These are phyloP conservation scores for Eimeria sp. DNA, from an alignment of 169 alveolate species.

Conservation along the genomic window DNA sequence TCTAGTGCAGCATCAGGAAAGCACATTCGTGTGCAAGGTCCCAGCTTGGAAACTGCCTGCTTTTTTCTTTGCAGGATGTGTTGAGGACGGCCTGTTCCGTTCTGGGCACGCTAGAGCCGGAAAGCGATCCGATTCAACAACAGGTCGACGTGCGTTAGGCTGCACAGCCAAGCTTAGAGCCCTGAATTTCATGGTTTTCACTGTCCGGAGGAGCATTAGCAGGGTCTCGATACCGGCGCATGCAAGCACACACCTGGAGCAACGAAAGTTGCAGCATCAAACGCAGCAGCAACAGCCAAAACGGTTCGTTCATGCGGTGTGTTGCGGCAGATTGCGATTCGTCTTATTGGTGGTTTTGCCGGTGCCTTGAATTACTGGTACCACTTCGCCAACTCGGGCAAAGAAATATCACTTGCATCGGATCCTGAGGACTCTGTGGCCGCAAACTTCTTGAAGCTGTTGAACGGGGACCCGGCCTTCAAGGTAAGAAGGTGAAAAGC, in stretches of 20 bases:
- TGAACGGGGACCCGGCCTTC: conserved; percentile 82
- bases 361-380: conserved; percentile 91
- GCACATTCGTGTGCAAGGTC: conserved; percentile 8
- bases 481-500: conserved; percentile 18
- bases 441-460: conserved; percentile 87
- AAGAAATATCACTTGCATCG: conserved; percentile 85
- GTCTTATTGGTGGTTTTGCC: conserved; percentile 85
- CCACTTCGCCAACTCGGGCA: conserved; percentile 88
- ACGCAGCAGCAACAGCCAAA: background rate
- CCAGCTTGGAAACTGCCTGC: no score
- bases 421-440: conserved; percentile 89
- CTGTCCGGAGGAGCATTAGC: background rate
- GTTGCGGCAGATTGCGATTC: conserved; percentile 71
- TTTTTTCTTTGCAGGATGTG: conserved; percentile 82
- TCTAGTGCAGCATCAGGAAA: background rate
- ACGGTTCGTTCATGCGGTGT: conserved; percentile 56
- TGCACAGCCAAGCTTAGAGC: background rate
- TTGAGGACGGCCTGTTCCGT: conserved; percentile 81
- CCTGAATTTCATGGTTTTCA: background rate
- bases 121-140: conserved; percentile 57
- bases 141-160: conserved; percentile 56
- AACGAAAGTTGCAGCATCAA: background rate
- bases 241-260: background rate
- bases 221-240: background rate
- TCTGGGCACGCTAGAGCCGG: conserved; percentile 82